Base-by-base conservation (phyloP, 2,329 filamentous ascomycete genomes). In the Colletotrichum incanum region DNA sequence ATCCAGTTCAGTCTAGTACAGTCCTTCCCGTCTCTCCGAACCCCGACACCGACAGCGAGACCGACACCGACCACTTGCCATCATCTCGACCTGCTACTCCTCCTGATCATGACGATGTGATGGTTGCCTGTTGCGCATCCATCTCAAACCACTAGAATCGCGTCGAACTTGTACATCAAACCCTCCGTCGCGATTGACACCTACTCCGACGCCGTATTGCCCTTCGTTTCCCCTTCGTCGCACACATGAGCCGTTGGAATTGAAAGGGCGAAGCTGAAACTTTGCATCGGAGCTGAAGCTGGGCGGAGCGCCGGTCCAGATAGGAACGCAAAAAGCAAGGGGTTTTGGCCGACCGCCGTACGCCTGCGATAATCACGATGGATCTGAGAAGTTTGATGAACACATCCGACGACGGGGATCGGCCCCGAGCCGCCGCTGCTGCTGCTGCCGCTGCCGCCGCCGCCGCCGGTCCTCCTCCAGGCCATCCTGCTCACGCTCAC, bases 301-400 rank as follows among this genome's bases (percentile, higher is more conserved):
- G 70, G 70, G 54, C 60, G 47, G 70, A 72, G 59, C 41, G 70
- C 56, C 65, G 65, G 54, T 37, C 60, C 67, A 50, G 41, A 72
- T 37, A 65, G 50, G 54, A 55, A 59, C 39, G 26, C 61, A 31
- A 23, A 45, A 31, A 70, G 34, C 45, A 54, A 60, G 28, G n/a
- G 9, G 50, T 59, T 69, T 34, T 39, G 66, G 54, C 54, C 31
- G 20, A 26, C 20, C 20, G 18, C 60, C 34, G 54, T 52, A 50
- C 69, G 58, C 37, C 65, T 63, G 52, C 43, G n/a, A 31, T 39
- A 11, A 16, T 67, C 73, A 78, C 69, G 66, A 86, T 90, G 88
- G 87, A 89, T 82, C 83, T 90, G 69, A 81, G 83, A 74, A 85
- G 84, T 20, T 87, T 91, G 76, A 80, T 91, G 59, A 91, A 90